These are phyloP conservation scores for Saxophila tyrrhenica DNA, from an alignment of 495 filamentous ascomycete genomes.

Conservation along the genomic window DNA sequence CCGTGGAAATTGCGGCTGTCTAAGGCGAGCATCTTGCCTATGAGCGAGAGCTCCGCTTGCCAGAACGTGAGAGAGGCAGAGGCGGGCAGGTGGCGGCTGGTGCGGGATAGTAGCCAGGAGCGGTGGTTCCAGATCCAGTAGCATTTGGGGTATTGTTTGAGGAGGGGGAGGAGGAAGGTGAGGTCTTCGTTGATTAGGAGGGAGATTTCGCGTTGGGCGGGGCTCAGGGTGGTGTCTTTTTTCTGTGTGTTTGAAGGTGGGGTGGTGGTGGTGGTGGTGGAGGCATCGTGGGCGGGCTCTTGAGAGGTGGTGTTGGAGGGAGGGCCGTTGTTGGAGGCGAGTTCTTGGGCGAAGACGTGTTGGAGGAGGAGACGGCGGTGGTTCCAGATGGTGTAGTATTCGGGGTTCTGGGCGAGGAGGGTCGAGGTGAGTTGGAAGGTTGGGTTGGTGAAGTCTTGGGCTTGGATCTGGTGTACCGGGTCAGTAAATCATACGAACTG, in stretches of 20 bases:
- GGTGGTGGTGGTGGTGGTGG: not conserved
- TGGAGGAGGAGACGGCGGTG: constrained; percentile 61
- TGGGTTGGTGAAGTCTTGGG: constrained; percentile 49
- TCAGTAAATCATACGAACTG: no score
- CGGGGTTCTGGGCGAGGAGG: constrained; percentile 77
- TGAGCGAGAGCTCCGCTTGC: constrained; percentile 70
- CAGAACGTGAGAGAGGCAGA: constrained; percentile 52
- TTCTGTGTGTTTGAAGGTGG: not conserved
- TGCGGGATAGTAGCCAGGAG: constrained; percentile 70
- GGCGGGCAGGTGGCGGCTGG: constrained; percentile 47
- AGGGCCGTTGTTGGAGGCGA: not conserved
- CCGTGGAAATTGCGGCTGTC: constrained; percentile 95
- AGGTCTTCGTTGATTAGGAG: constrained; percentile 52
- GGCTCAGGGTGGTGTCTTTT: not conserved
- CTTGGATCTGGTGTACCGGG: constrained; percentile 44
- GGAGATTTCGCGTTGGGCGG: constrained; percentile 10
- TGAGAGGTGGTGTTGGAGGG: not conserved
- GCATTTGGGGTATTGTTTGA: constrained; percentile 83
- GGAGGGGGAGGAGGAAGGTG: constrained; percentile 67
- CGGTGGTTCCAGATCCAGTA: constrained; percentile 99
- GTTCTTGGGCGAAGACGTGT: constrained; percentile 30
- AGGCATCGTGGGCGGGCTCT: not conserved
- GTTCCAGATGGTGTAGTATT: constrained; percentile 99
- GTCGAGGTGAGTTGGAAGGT: constrained; percentile 66
- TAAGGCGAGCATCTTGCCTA: constrained; percentile 70